Base-by-base conservation (phyloP, 768 basidiomycete genomes). In the Mycena indigotica region DNA sequence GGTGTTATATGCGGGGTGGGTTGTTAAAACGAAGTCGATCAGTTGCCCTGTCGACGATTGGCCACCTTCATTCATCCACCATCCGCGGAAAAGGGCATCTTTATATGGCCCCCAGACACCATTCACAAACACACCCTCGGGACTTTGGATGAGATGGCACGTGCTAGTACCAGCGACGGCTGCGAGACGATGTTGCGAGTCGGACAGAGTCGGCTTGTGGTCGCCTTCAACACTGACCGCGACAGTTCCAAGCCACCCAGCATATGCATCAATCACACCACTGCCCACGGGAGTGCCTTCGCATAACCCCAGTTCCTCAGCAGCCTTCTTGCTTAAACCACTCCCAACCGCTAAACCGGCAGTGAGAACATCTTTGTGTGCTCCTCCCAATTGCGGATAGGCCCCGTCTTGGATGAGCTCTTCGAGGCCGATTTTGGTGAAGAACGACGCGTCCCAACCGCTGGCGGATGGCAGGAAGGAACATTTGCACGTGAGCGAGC, bases 61-160 rank as follows among this genome's bases (percentile, higher is more conserved):
- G 2, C 97, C 97, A 35, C 96, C 97, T 73, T 99, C 97, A 67
- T 95, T 99, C 94, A 98, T 97, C 97, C 96, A 99, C 89, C 93
- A 95, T 17, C 88, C 93, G 40, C 87, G 87, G 74, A 98, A 95
- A 28, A 95, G 81, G 5, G 93, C 87, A 67, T 98, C 88, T 84
- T 83, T 89, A 70, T 93, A 94, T 1, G 92, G 92, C 0, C 93
- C 93, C 94, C 94, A 97, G 21, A 97, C 89, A 1, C 97, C 94
- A 28, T 87, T 81, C 2, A 98, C 96, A 63, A 95, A 93, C 6
- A 94, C 82, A 1, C 88, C 89, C 53, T 92, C 73, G 3, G 83
- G 84, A 71, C 89, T 95, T 87, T 95, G 52, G 2, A 96, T 89
- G 44, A 99, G 81, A 73, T 98, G 92, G 69, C 97, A 98, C 5